phyloP scores from a whole-genome alignment of 768 basidiomycete genomes.

The Mycena alexandri region DNA sequence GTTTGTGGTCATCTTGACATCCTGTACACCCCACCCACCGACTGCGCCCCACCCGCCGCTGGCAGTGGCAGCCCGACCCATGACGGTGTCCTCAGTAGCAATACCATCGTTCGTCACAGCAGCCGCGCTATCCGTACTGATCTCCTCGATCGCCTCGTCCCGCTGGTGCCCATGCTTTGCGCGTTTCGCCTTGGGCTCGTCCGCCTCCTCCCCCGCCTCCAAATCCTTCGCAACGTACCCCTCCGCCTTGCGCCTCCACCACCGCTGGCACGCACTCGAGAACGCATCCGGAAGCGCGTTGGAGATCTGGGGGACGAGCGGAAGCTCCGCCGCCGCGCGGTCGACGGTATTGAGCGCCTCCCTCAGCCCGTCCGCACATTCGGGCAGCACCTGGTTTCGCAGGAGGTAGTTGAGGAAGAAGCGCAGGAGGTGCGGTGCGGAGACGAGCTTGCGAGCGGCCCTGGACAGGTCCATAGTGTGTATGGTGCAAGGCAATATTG shows the following conservation, averaged over 20 bases:
- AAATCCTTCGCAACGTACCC: conserved; percentile 45
- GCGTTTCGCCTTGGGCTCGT: conserved; percentile 10
- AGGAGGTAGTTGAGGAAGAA: conserved; percentile 29
- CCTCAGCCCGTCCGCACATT: conserved; percentile 42
- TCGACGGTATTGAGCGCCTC: conserved; percentile 49
- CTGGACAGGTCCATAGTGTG: neutral
- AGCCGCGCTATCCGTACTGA: neutral
- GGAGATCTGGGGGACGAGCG: conserved; percentile 6
- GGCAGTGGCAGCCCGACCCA: too few species aligned
- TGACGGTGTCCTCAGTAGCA: too few species aligned
- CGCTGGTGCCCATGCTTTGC: neutral
- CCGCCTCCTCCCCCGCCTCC: conserved; percentile 32
- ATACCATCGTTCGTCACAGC: neutral
- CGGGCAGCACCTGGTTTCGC: conserved; percentile 16
- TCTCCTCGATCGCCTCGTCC: neutral
- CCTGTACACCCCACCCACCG: neutral
- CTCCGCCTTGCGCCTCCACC: conserved; percentile 45
- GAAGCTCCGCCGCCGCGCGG: conserved; percentile 15
- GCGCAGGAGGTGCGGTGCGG: conserved; percentile 29
- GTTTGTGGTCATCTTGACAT: too few species aligned
- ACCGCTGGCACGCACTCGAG: conserved; percentile 46
- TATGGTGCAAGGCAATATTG: too few species aligned
- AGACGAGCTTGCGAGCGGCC: conserved; percentile 6
- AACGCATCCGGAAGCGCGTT: conserved; percentile 29
- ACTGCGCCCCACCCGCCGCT: too few species aligned